phyloP scores from a whole-genome alignment of 768 basidiomycete species.

The Hortiboletus campestris region DNA sequence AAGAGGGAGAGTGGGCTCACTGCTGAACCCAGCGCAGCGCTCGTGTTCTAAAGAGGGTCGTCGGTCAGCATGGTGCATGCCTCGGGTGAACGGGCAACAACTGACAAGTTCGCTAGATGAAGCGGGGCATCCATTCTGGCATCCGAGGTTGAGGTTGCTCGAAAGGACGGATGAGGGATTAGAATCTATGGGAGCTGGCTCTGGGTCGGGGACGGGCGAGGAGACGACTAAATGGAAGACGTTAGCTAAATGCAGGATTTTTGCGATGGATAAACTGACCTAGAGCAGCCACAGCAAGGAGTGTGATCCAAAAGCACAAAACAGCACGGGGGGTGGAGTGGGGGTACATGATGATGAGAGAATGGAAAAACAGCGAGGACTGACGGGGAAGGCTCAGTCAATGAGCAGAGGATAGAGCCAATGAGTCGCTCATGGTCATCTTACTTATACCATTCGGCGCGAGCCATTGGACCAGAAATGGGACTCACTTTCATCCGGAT shows the following conservation, averaged over 20 bases:
- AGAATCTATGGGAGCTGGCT: constrained; percentile 27
- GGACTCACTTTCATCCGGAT: constrained; percentile 9
- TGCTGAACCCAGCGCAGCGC: constrained; percentile 21
- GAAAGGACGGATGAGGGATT: constrained; percentile 12
- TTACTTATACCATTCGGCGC: constrained; percentile 3
- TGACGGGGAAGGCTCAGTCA: constrained; percentile 8
- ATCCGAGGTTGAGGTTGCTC: constrained; percentile 26
- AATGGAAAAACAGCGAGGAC: background rate
- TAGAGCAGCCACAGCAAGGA: constrained; percentile 20
- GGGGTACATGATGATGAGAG: constrained; percentile 10
- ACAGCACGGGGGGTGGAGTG: constrained; percentile 10
- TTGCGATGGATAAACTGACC: constrained; percentile 7
- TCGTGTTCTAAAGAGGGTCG: constrained; percentile 12
- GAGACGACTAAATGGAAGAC: constrained; percentile 13
- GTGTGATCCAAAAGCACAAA: constrained; percentile 20
- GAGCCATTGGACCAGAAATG: background rate
- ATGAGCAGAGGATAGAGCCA: constrained; percentile 1
- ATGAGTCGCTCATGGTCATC: background rate
- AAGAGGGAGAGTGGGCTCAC: constrained; percentile 19
- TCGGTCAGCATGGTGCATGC: background rate
- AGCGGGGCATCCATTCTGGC: constrained; percentile 21
- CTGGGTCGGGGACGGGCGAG: constrained; percentile 22
- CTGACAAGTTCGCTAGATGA: constrained; percentile 22
- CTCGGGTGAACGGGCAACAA: background rate
- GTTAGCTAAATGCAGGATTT: background rate